Base-by-base conservation (phyloP, 768 basidiomycete species). In the Mycena polygramma region DNA sequence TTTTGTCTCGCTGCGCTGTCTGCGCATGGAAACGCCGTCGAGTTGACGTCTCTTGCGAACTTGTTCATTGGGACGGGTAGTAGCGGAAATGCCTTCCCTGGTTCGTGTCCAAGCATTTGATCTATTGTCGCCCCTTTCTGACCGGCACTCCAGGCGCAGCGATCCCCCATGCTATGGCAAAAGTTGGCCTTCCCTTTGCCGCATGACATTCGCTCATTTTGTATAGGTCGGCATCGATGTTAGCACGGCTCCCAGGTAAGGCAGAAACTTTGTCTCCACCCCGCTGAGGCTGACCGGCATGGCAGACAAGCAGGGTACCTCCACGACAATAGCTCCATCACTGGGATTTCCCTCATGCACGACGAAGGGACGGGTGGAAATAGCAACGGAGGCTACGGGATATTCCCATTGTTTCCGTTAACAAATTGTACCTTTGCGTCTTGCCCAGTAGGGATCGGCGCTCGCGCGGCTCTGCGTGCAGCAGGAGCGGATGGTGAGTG, bases 291-390 rank as follows among this genome's bases (percentile, higher is more conserved):
- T 51, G 45, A 52, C 45, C 30, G 22, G 59, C 19, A 39, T 66
- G 36, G 26, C 17, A 80, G 86, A 46, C 86, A 87, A 76, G 86
- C 86, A 24, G 86, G 86, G 57, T 87, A 87, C 69, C 79, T 86
- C n/a, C 74, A 81, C 15, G 85, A 84, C 72, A 86, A 85, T 69
- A 84, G 81, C 2, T 76, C 80, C 4, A 83, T 82, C 39, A 81
- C 81, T 58, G 86, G 86, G 0, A 86, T 88, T 35, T 86, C 85
- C 19, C 77, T 87, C 41, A 84, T 87, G 83, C 87, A 88, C 63
- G 86, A 88, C 66, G 87, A 88, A 75, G 87, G 87, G 0, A 88
- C 86, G 1, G 86, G 86, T 20, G 86, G 86, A n/a, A 87, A 87
- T 65, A 82, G 83, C 5, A 77, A 82, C 65, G 85, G 86, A 22